Evolutionary conservation across 2,329 filamentous ascomycete genomes (phyloP), one percentile per base, ranked within the genome.

Genomic region (Phyllosticta citriasiana): DNA sequence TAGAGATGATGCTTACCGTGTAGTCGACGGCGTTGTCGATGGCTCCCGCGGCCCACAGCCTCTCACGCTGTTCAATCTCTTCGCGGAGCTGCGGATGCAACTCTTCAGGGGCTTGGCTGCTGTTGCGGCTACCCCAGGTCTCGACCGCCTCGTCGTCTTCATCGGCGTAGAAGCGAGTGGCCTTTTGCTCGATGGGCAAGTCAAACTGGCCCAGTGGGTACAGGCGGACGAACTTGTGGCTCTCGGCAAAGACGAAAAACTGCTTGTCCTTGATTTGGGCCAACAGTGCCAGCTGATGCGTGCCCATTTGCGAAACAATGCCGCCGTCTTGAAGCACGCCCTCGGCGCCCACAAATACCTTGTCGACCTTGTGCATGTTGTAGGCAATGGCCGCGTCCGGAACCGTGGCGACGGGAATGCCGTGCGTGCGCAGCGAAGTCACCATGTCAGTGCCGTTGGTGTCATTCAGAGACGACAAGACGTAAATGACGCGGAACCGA

Each of bases 241-340:
- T 95, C 78, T 99, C 94, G 1, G 88, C 88, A 4, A 94, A 91
- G 19, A 96, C 91, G 70, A 95, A 96, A 67, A 97, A 90, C 0
- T 88, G 88, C 64, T 89, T 86, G 50, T 86, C 84, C 64, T 83
- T 82, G 14, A 82, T 82, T 68, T 87, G 86, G 4, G 92, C 91
- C 58, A 97, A 78, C 66, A 91, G 79, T 1, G 90, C 92, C 67
- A 97, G 87, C 77, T 96, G 91, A 67, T 89, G 93, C 3, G 85
- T 87, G 26, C 93, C 93, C 76, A 97, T 83, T 56, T 92, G 81
- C 25, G 89, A 93, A 66, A 99, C 89, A 67, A 97, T 88, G 47
- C 93, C 93, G 57, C 94, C 94, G 71, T 96, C 96, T 70, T 96
- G 90, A 22, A 95, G 90, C 16, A 97, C 91, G 51, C 91, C 92